Conservation (phyloP, 495 filamentous ascomycete genomes). For the Aspergillus taichungensis region DNA sequence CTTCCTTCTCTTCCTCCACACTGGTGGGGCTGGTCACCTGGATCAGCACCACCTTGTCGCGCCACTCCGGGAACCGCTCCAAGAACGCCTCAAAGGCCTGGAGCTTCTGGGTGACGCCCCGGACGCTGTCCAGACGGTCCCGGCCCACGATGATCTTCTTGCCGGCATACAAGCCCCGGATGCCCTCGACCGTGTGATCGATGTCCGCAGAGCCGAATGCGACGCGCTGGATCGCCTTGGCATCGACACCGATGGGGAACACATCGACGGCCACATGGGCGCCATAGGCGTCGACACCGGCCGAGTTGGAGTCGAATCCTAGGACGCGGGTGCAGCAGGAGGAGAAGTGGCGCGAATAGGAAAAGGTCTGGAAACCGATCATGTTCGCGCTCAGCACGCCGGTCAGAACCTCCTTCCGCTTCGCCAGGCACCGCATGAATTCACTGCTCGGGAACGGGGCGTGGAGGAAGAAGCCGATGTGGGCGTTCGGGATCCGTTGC, state of each 20-base stretch:
- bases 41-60: constrained; percentile 84
- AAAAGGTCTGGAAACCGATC: constrained; percentile 87
- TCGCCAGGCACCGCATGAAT: constrained; percentile 76
- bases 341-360: constrained; percentile 84
- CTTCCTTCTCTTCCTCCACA: constrained; percentile 63
- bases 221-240: constrained; percentile 54
- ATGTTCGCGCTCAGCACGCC: constrained; percentile 84
- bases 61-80: constrained; percentile 78
- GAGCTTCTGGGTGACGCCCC: constrained; percentile 86
- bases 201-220: constrained; percentile 61
- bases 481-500: constrained; percentile 71
- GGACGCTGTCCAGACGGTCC: constrained; percentile 80
- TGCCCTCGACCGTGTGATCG: constrained; percentile 52
- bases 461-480: constrained; percentile 87
- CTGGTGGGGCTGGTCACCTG: constrained; percentile 85
- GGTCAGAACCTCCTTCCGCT: constrained; percentile 78
- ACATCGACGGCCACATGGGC: constrained; percentile 80
- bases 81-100: constrained; percentile 88
- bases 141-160: constrained; percentile 93
- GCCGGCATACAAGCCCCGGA: constrained; percentile 65
- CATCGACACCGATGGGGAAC: constrained; percentile 87
- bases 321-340: constrained; percentile 86
- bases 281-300: constrained; percentile 81
- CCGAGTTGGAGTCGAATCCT: constrained; percentile 69
- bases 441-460: constrained; percentile 92